These are phyloP conservation scores for Xylaria sp. DNA, from an alignment of 2,329 filamentous ascomycete species.

Conservation along the genomic window DNA sequence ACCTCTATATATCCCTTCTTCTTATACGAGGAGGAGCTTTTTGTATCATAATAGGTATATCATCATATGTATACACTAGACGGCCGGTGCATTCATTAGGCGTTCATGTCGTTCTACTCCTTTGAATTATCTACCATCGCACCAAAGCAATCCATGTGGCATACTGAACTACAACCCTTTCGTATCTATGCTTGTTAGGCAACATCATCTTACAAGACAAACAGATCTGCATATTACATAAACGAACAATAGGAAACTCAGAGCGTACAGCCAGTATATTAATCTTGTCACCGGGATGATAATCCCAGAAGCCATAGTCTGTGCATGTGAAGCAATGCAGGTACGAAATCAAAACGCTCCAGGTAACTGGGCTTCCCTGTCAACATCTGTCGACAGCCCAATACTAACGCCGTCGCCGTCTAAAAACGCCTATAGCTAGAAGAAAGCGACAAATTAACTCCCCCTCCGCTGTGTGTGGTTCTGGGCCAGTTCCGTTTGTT, in stretches of 20 bases:
- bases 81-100: constrained; percentile 29
- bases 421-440: constrained; percentile 31
- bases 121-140: background rate
- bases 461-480: background rate
- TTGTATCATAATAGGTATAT: constrained; percentile 31
- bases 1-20: constrained; percentile 2
- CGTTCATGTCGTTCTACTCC: constrained; percentile 18
- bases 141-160: background rate
- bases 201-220: background rate
- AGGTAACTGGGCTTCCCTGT: constrained; percentile 9
- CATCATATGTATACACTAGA: constrained; percentile 21
- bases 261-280: constrained; percentile 25
- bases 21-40: background rate
- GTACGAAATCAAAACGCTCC: constrained; percentile 18
- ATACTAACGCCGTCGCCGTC: constrained; percentile 29
- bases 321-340: background rate
- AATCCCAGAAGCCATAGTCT: constrained; percentile 1
- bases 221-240: background rate
- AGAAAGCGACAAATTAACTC: background rate
- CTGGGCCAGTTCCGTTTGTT: background rate
- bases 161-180: background rate
- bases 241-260: background rate
- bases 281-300: constrained; percentile 14
- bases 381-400: constrained; percentile 14
- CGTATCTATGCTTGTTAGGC: too few relatives aligned